Conservation (phyloP, 805 yeast genomes). For the Metschnikowia aberdeeniae region DNA sequence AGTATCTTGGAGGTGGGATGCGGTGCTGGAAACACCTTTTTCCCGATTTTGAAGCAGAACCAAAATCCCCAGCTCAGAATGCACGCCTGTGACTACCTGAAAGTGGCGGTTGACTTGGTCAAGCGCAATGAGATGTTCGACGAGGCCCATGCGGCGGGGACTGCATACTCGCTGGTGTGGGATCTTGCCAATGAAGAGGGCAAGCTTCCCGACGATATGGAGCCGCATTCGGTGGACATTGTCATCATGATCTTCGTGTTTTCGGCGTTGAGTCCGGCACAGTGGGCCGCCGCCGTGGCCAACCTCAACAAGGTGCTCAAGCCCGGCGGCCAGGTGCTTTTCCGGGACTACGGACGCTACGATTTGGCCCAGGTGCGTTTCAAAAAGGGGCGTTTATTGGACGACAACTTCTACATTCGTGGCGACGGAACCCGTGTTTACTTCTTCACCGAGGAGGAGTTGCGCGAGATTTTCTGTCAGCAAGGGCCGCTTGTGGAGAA, state of each 20-base stretch:
- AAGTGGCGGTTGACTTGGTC: conserved; percentile 85
- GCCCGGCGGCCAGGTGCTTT: conserved; percentile 88
- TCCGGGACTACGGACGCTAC: conserved; percentile 93
- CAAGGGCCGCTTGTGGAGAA: conserved; percentile 56
- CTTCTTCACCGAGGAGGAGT: conserved; percentile 92
- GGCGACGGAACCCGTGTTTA: conserved; percentile 98
- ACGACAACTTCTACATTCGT: conserved; percentile 90
- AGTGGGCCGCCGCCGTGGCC: conserved; percentile 78
- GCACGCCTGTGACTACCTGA: conserved; percentile 85
- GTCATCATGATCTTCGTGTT: conserved; percentile 95
- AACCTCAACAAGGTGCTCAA: conserved; percentile 72
- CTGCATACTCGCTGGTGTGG: conserved; percentile 88
- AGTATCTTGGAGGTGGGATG: conserved; percentile 91
- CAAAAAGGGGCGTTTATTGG: conserved; percentile 80
- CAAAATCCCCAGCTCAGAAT: conserved; percentile 71
- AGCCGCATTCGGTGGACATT: conserved; percentile 78
- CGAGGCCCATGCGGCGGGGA: conserved; percentile 40
- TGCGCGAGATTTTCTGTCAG: conserved; percentile 60
- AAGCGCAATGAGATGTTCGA: conserved; percentile 58
- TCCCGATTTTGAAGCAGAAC: conserved; percentile 81
- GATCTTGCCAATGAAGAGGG: conserved; percentile 80
- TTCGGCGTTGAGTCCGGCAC: conserved; percentile 85
- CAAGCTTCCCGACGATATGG: conserved; percentile 76
- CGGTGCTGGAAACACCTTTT: conserved; percentile 97
- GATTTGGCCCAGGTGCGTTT: conserved; percentile 94